Percentiles rank a stretch among this genome's conserved stretches.
These are phyloP conservation scores for Monosporozyma aquatica DNA, from an alignment of 805 yeast species.

Conservation along the genomic window DNA sequence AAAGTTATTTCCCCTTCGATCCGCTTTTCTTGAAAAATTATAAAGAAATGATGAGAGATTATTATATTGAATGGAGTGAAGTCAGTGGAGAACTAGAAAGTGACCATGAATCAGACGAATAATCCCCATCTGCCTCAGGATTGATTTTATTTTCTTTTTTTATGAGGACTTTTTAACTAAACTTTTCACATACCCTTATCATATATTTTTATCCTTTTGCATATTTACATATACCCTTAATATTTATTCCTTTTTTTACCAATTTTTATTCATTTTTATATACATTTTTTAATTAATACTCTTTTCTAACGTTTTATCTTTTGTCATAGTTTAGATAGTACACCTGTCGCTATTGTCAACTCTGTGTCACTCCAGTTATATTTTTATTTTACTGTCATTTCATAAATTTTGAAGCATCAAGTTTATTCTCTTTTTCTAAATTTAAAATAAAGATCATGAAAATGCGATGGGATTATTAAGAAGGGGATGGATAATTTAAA, in stretches of 20 bases:
- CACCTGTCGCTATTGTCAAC: no score
- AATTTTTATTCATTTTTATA: not conserved
- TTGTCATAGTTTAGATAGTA: no score
- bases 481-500: no score
- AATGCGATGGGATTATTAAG: no score
- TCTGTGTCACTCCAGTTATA: no score
- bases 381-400: no score
- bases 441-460: no score
- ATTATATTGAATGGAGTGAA: conserved; percentile 77
- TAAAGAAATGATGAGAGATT: conserved; percentile 42
- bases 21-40: conserved; percentile 68
- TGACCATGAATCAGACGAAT: conserved; percentile 37
- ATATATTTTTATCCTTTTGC: not conserved
- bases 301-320: no score
- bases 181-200: not conserved
- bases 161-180: not conserved
- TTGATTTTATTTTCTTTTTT: no score
- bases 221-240: no score
- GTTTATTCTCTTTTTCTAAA: no score
- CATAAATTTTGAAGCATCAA: no score
- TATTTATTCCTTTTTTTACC: not conserved
- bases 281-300: not conserved
- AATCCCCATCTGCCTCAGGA: not conserved
- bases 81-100: conserved; percentile 52
- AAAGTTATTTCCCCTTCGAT: conserved; percentile 95